Percentiles rank a stretch among this genome's conserved stretches.
phyloP scores from a whole-genome alignment of 805 yeast genomes.

The Teunomyces stri region DNA sequence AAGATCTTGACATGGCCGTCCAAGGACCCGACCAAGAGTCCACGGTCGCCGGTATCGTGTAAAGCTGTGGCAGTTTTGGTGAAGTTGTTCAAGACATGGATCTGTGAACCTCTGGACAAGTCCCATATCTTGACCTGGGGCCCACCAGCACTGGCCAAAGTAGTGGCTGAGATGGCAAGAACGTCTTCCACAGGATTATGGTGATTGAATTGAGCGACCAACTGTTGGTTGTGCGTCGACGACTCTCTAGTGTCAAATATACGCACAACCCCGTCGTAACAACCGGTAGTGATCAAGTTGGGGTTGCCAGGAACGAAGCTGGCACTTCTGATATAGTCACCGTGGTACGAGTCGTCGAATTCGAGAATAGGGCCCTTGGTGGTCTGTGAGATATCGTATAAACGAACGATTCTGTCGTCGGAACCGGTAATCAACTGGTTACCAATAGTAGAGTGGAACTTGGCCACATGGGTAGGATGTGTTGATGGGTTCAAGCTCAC shows the following conservation, averaged over 20 bases:
- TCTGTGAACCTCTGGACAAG: slow-evolving; percentile 68
- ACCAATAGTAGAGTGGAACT: slow-evolving; percentile 76
- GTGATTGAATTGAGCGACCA: slow-evolving; percentile 68
- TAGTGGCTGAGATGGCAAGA: slow-evolving; percentile 69
- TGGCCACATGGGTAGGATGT: slow-evolving; percentile 90
- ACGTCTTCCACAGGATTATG: slow-evolving; percentile 81
- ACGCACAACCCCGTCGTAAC: slow-evolving; percentile 86
- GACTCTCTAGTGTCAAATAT: slow-evolving; percentile 73
- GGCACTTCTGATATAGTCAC: slow-evolving; percentile 85
- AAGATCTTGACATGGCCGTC: slow-evolving; percentile 98
- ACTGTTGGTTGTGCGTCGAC: slow-evolving; percentile 28
- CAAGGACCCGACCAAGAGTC: slow-evolving; percentile 88
- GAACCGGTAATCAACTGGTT: slow-evolving; percentile 83
- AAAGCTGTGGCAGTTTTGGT: slow-evolving; percentile 91
- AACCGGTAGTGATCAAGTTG: slow-evolving; percentile 84
- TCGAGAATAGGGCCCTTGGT: slow-evolving; percentile 64
- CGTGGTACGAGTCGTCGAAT: slow-evolving; percentile 62
- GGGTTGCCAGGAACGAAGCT: slow-evolving; percentile 72
- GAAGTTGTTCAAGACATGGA: slow-evolving; percentile 77
- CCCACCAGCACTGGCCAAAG: slow-evolving; percentile 77
- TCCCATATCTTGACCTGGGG: slow-evolving; percentile 90
- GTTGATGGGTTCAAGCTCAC: slow-evolving; percentile 79
- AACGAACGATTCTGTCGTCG: slow-evolving; percentile 82
- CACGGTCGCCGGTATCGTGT: slow-evolving; percentile 67
- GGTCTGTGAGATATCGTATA: slow-evolving; percentile 83